Evolutionary conservation across 2,329 filamentous ascomycete genomes (phyloP), one percentile per base, ranked within the genome.

Genomic region (Ophiostoma quercus): DNA sequence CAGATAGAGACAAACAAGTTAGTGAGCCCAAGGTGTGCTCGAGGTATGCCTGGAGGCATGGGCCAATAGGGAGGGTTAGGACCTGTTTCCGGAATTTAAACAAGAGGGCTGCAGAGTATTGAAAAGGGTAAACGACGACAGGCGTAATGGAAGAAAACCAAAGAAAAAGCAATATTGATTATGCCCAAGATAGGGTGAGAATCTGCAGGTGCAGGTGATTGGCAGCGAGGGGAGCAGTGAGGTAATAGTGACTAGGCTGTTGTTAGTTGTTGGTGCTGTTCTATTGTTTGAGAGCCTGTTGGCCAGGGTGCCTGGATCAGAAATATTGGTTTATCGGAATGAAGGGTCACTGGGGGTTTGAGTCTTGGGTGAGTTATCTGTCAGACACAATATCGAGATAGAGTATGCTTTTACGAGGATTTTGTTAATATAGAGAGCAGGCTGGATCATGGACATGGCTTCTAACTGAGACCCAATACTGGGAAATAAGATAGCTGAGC

Each of bases 231-330:
- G 9, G n/a, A 25, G 54, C 8, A 41, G 54, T 25, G 54, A 12
- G 11, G 22, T 12, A 60, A 60, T 60, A 14, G n/a, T 60, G 54
- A 37, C 25, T 32, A 57, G 51, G 22, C 51, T 29, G 51, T 3
- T 29, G 29, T 34, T 65, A 37, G 60, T 29, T 65, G 60, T 39
- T 65, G 60, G 16, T 65, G 32, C 60, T n/a, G 60, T 39, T n/a
- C 25, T 62, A 34, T 32, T 29, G 57, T 34, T 37, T 39, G 7
- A n/a, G 32, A 65, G 32, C 8, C 60, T 32, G 60, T 65, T 39
- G 60, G 32, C 9, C 19, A 11, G 32, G 19, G 62, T 39, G 32
- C 62, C 62, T 65, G 62, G 62, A 65, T 39, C 62, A 34, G 62
- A 65, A 65, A n/a, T 65, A 39, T 41, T 22, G 62, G 37, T 22